Conservation (phyloP, 164 flowering plant genomes). For the Aristolochia fimbriata region DNA sequence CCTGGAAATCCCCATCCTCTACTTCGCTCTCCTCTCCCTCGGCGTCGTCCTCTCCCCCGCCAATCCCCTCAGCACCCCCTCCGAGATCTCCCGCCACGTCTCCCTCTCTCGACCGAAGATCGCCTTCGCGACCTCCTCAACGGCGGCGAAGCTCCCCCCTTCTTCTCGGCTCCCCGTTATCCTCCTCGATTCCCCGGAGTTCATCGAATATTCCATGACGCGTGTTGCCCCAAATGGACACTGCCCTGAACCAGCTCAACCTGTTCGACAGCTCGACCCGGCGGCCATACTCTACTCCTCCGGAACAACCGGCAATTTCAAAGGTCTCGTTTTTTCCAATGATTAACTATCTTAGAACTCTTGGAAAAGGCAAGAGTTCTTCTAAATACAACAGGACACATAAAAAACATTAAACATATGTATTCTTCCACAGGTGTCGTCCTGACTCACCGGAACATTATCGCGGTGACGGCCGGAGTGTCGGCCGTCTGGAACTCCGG, state of each 20-base stretch:
- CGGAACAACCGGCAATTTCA: constrained; percentile 60
- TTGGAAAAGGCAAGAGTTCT: too few relatives aligned
- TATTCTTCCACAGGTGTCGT: too few relatives aligned
- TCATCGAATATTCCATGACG: constrained; percentile 7
- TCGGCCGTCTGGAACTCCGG: not conserved
- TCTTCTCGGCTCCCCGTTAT: constrained; percentile 8
- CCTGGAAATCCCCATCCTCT: constrained; percentile 34
- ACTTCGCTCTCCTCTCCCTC: constrained; percentile 43
- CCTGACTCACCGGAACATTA: constrained; percentile 61
- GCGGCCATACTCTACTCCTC: constrained; percentile 72
- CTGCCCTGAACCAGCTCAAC: not conserved
- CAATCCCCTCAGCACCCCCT: constrained; percentile 37
- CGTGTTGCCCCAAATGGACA: not conserved
- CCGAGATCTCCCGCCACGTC: constrained; percentile 44
- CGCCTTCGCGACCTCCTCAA: constrained; percentile 38
- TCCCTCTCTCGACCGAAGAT: constrained; percentile 30
- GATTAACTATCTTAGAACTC: too few relatives aligned
- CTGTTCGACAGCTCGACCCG: constrained; percentile 41
- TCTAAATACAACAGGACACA: too few relatives aligned
- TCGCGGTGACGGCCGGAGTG: constrained; percentile 32
- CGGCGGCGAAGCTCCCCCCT: constrained; percentile 25
- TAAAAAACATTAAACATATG: too few relatives aligned
- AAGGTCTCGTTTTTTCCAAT: too few relatives aligned
- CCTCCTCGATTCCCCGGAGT: constrained; percentile 19
- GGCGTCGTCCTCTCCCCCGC: constrained; percentile 57